A percentile compares a stretch with the other conserved stretches of the same genome.
Conservation (phyloP, 257 asterid species). For the Solanum dulcamara region DNA sequence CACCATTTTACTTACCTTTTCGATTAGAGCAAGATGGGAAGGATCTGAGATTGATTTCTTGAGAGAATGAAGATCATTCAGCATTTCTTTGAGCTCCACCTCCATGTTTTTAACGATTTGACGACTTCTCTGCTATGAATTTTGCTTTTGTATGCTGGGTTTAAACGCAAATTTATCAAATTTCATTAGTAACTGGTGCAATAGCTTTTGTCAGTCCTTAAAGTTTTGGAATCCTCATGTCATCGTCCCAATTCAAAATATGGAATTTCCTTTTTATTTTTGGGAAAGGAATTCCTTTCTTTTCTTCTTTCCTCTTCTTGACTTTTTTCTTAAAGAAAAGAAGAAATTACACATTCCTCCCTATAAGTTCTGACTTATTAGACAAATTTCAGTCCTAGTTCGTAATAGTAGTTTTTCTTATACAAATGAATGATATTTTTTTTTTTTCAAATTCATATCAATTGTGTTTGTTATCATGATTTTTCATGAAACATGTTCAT, state of each 20-base stretch:
- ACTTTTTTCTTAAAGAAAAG: neutral
- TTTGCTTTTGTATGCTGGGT: neutral
- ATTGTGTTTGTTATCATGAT: too few relatives aligned
- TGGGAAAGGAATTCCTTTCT: neutral
- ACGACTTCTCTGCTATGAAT: neutral
- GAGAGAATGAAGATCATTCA: conserved; percentile 45
- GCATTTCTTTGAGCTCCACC: conserved; percentile 42
- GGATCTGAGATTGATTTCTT: conserved; percentile 37
- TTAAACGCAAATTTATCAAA: neutral
- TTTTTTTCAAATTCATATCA: too few relatives aligned
- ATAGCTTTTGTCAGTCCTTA: neutral
- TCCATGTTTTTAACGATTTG: conserved; percentile 29
- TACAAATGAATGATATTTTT: too few relatives aligned
- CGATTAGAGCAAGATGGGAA: conserved; percentile 23
- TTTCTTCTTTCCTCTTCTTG: neutral
- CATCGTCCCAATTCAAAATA: neutral
- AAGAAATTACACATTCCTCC: neutral
- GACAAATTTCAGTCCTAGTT: too few relatives aligned
- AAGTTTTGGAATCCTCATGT: neutral
- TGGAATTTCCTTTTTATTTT: neutral
- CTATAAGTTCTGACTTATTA: neutral
- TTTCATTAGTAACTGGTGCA: neutral
- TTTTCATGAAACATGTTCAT: too few relatives aligned
- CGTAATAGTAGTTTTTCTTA: too few relatives aligned
- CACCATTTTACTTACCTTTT: conserved; percentile 22